These are phyloP conservation scores for Cladophialophora chaetospira DNA, from an alignment of 2,329 filamentous ascomycete genomes.

Conservation along the genomic window DNA sequence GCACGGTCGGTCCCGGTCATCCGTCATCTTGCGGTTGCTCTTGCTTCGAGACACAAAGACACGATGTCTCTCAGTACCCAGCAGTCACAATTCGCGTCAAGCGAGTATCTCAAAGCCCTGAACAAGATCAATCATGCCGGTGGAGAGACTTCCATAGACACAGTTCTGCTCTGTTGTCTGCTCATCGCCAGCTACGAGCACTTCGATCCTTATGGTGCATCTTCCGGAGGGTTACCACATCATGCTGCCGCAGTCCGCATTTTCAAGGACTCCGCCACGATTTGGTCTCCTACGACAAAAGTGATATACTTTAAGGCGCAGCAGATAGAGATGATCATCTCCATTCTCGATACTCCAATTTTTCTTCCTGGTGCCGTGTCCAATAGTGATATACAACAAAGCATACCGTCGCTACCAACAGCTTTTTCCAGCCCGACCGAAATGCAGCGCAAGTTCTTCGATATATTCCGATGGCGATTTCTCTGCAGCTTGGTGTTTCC, in stretches of 20 bases:
- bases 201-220: background rate
- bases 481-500: background rate
- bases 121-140: background rate
- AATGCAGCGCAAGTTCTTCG: slow-evolving; percentile 4
- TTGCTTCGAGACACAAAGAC: background rate
- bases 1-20: background rate
- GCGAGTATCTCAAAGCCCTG: background rate
- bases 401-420: background rate
- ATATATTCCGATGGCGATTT: background rate
- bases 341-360: background rate
- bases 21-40: background rate
- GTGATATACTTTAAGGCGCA: background rate
- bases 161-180: slow-evolving; percentile 1
- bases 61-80: background rate
- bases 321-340: background rate
- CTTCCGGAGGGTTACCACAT: background rate
- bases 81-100: background rate
- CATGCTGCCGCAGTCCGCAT: slow-evolving; percentile 1
- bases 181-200: background rate
- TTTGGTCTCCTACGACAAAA: background rate
- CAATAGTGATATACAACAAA: background rate
- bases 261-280: background rate
- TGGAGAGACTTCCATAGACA: background rate
- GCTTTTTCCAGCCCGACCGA: background rate
- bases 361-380: background rate